Evolutionary conservation across 805 yeast genomes (phyloP).

Genomic region (Hanseniaspora occidentalis): DNA sequence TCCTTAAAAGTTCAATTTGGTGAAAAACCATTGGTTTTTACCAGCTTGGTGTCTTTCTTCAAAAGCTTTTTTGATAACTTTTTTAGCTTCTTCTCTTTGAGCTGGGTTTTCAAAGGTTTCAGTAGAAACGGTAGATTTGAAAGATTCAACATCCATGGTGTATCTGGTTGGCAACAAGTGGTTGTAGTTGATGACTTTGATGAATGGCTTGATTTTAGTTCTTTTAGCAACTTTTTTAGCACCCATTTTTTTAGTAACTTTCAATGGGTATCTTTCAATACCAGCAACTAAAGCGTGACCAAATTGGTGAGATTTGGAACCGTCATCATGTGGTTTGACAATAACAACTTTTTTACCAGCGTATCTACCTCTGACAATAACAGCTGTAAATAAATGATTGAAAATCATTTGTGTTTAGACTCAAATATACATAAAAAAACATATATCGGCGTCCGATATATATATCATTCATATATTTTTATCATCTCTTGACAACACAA

Average conservation of each 20-base stretch:
- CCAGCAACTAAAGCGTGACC: conserved; percentile 99
- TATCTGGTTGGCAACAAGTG: conserved; percentile 99
- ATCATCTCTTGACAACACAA: too few relatives aligned
- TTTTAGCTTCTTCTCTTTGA: conserved; percentile 97
- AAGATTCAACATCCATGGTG: conserved; percentile 91
- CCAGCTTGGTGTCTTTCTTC: conserved; percentile 99
- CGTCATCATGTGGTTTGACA: conserved; percentile 96
- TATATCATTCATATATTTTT: background rate
- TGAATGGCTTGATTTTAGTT: conserved; percentile 97
- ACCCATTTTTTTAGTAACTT: conserved; percentile 90
- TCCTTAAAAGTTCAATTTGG: conserved; percentile 82
- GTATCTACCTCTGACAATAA: conserved; percentile 99
- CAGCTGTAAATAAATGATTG: conserved; percentile 70
- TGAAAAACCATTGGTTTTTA: conserved; percentile 99
- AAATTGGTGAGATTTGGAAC: conserved; percentile 97
- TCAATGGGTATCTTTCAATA: conserved; percentile 95
- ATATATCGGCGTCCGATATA: background rate
- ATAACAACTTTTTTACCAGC: conserved; percentile 99
- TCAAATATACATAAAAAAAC: background rate
- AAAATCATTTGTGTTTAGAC: conserved; percentile 11
- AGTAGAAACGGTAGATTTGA: conserved; percentile 82
- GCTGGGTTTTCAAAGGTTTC: conserved; percentile 96
- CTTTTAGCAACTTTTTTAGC: conserved; percentile 95
- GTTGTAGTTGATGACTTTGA: conserved; percentile 98
- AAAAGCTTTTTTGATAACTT: conserved; percentile 96